Evolutionary conservation across 305 asterid genomes (phyloP).

Genomic region (Solanum hybrid): DNA sequence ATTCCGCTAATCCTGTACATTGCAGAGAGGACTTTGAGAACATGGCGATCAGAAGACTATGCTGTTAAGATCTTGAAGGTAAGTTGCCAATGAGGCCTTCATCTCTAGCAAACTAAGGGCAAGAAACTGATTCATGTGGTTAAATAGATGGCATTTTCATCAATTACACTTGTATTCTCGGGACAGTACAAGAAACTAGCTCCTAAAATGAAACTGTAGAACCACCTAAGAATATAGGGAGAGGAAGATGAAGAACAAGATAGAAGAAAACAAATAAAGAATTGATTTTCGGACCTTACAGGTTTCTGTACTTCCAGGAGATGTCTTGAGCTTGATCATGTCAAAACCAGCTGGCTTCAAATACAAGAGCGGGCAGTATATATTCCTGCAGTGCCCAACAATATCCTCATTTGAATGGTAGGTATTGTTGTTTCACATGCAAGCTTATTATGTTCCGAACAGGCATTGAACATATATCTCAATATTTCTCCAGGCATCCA

Average conservation of each 20-base stretch:
- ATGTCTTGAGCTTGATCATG: conserved; percentile 73
- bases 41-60: conserved; percentile 66
- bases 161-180: neutral
- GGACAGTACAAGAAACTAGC: neutral
- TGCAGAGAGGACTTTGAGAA: conserved; percentile 73
- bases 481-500: conserved; percentile 67
- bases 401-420: conserved; percentile 79
- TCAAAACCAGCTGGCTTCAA: conserved; percentile 82
- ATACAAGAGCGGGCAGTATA: conserved; percentile 82
- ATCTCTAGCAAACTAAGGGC: neutral
- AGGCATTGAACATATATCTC: neutral
- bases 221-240: neutral
- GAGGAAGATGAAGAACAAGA: neutral
- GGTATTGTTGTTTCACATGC: neutral
- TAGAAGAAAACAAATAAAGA: neutral
- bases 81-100: conserved; percentile 2
- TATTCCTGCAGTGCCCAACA: conserved; percentile 68
- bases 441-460: neutral
- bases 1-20: conserved; percentile 59
- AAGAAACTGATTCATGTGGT: neutral
- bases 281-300: conserved; percentile 23
- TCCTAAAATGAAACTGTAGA: neutral
- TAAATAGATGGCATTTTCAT: neutral
- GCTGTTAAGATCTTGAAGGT: conserved; percentile 78
- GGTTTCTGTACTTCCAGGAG: conserved; percentile 92